phyloP scores from a whole-genome alignment of 768 basidiomycete species.

The Galerina sulciceps region DNA sequence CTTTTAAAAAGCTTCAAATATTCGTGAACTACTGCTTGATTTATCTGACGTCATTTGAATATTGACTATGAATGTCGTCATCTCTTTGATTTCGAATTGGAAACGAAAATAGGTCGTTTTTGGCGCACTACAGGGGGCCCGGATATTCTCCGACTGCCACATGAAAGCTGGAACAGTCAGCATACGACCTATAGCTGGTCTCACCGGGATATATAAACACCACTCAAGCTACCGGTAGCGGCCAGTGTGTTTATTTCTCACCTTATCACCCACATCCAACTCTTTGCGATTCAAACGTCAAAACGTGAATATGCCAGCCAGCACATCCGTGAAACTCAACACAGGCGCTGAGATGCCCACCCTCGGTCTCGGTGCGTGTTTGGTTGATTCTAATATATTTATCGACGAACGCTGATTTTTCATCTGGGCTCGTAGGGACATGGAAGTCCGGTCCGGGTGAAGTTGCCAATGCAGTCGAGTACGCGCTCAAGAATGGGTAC shows the following conservation, averaged over 20 bases:
- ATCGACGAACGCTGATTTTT: background rate
- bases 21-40: too few relatives aligned
- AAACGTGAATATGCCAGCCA: conserved; percentile 47
- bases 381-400: background rate
- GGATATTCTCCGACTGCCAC: too few relatives aligned
- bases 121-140: too few relatives aligned
- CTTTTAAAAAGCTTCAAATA: too few relatives aligned
- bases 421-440: conserved; percentile 51
- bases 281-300: background rate
- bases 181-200: too few relatives aligned
- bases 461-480: conserved; percentile 75
- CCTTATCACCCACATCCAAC: conserved; percentile 1
- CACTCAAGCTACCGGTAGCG: too few relatives aligned
- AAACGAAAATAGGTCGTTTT: too few relatives aligned
- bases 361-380: conserved; percentile 59
- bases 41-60: too few relatives aligned
- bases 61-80: too few relatives aligned
- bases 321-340: conserved; percentile 63
- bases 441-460: conserved; percentile 76
- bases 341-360: conserved; percentile 80
- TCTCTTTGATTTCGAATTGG: too few relatives aligned
- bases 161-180: too few relatives aligned
- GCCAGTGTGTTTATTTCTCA: background rate
- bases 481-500: conserved; percentile 78
- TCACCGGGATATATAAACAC: background rate